Base-by-base conservation (phyloP, 1,284 basidiomycete genomes). In the Athelia psychrophila region DNA sequence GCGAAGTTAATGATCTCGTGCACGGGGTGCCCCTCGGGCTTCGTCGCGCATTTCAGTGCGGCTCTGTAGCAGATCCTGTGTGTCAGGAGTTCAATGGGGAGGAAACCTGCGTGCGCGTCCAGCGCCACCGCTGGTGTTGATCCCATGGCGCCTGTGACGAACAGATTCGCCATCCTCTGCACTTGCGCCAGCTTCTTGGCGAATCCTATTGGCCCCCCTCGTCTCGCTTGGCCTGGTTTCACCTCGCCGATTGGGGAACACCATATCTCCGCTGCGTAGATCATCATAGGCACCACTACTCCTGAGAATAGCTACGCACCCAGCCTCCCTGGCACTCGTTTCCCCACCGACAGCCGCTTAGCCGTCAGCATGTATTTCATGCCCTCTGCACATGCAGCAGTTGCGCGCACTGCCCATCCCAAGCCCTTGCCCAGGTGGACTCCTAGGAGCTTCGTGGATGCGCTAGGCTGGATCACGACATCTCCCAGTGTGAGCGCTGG, bases 231-330 rank as follows among this genome's bases (percentile, higher is more conserved):
- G 25, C 32, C 20, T 9, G 47, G 44, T 1, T 25, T 25, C 2
- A 25, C 32, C 2, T 15, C n/a, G 38, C 19, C 51, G 1, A 47
- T 50, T 49, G 47, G 61, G 8, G 12, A 52, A 40, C 55, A 57
- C 56, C 59, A 75, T 1, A 74, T 48, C 40, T 73, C 70, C 1
- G 63, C 65, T 1, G 66, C 71, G 47, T 75, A 74, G 1, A 68
- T 51, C 57, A 73, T 63, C 16, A 56, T 60, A 0, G 67, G 67
- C 6, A 73, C 45, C 0, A 60, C 66, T 0, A 69, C 58, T 0
- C 64, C 49, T 1, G 58, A 48, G 55, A 72, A 75, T 0, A 72
- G 56, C 5, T 54, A 51, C 22, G 61, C 19, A 38, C 60, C 51
- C 13, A 51, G 46, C 8, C 46, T 45, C 0, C 44, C 24, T n/a